These are phyloP conservation scores for Ceratocystis huliohia DNA, from an alignment of 2,329 filamentous ascomycete genomes.

Conservation along the genomic window DNA sequence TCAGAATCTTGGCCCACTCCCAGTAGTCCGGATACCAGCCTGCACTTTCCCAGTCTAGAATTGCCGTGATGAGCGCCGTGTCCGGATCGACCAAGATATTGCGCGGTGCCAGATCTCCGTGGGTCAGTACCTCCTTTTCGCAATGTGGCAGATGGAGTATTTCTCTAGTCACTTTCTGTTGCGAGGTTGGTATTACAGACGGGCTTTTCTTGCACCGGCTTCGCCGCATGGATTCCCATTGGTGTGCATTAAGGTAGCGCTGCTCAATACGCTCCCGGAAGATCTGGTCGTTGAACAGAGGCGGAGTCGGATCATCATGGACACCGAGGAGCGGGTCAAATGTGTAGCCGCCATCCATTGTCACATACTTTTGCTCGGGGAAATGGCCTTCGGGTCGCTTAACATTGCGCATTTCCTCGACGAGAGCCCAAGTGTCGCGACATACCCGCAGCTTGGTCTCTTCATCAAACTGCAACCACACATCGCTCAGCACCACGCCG, in stretches of 20 bases:
- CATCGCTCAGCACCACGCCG: neutral
- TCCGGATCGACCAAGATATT: constrained; percentile 29
- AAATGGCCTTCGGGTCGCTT: constrained; percentile 6
- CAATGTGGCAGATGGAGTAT: constrained; percentile 20
- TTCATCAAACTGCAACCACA: neutral
- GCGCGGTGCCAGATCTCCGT: constrained; percentile 28
- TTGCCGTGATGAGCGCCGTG: constrained; percentile 36
- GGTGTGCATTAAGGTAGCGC: constrained; percentile 21
- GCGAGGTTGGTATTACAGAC: neutral
- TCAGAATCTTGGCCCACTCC: constrained; percentile 27
- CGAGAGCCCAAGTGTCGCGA: constrained; percentile 1
- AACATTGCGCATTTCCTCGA: constrained; percentile 5
- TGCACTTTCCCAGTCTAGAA: constrained; percentile 46
- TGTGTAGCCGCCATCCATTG: constrained; percentile 4
- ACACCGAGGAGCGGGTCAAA: constrained; percentile 4
- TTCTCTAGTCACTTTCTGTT: neutral
- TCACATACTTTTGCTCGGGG: constrained; percentile 13
- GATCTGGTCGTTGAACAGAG: neutral
- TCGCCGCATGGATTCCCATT: neutral
- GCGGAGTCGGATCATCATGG: constrained; percentile 4
- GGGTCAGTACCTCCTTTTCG: constrained; percentile 27
- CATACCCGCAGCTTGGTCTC: constrained; percentile 8
- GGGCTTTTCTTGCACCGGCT: too few relatives aligned
- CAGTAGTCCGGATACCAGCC: constrained; percentile 29
- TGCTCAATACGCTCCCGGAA: constrained; percentile 12